A percentile compares a stretch with the other conserved stretches of the same genome.
Evolutionary conservation across 2,329 filamentous ascomycete genomes (phyloP).

Genomic region (Beauveria bassiana): DNA sequence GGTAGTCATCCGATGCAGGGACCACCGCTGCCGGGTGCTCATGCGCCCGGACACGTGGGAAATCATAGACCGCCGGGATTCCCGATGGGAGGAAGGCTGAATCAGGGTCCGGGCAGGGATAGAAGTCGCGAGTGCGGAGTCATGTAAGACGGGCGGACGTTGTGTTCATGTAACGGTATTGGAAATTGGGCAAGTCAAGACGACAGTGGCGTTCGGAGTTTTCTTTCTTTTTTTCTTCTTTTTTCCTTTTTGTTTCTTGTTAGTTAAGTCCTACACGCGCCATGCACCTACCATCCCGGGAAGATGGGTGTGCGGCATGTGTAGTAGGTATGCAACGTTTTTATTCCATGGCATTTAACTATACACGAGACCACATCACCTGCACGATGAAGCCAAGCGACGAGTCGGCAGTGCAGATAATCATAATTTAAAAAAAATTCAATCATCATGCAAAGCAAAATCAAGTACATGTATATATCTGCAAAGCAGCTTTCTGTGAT

Average conservation of each 20-base stretch:
- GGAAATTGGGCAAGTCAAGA: background rate
- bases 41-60: background rate
- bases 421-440: too few species aligned
- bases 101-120: background rate
- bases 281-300: too few species aligned
- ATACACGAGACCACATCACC: too few species aligned
- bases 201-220: background rate
- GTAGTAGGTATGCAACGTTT: background rate
- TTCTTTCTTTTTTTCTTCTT: background rate
- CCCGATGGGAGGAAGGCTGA: constrained; percentile 8
- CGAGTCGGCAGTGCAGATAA: too few species aligned
- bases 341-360: background rate
- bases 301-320: too few species aligned
- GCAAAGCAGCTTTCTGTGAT: too few species aligned
- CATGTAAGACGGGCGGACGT: constrained; percentile 28
- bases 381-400: too few species aligned
- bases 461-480: too few species aligned
- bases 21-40: background rate
- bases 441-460: too few species aligned
- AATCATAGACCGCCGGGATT: background rate
- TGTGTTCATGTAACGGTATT: background rate
- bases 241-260: background rate
- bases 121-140: constrained; percentile 35
- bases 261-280: too few species aligned
- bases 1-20: background rate